Evolutionary conservation across 2,329 filamentous ascomycete species (phyloP).

Genomic region (Orbilia javanica): DNA sequence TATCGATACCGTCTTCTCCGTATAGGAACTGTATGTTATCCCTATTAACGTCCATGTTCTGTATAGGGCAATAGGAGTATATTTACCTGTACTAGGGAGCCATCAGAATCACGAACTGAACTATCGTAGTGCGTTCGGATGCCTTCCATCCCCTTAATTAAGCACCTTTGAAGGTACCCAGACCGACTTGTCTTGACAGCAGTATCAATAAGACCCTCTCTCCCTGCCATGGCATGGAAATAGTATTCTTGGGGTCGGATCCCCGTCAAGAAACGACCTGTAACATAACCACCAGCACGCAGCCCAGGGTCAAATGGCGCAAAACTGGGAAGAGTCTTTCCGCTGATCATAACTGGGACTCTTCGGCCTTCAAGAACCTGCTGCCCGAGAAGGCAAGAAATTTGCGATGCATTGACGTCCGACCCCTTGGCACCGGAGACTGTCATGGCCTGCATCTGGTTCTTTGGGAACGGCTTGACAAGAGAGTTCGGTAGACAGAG

Average conservation of each 20-base stretch:
- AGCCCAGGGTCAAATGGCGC: conserved; percentile 89
- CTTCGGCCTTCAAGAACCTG: conserved; percentile 94
- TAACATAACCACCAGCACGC: conserved; percentile 91
- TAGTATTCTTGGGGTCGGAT: conserved; percentile 98
- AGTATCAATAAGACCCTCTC: conserved; percentile 98
- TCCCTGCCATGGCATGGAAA: conserved; percentile 99
- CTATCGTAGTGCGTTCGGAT: conserved; percentile 92
- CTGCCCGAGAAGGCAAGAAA: conserved; percentile 96
- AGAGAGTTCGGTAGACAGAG: conserved; percentile 84
- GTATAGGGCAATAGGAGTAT: background rate
- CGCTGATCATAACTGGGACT: conserved; percentile 97
- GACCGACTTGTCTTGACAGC: conserved; percentile 98
- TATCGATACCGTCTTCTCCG: conserved; percentile 94
- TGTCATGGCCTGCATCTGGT: conserved; percentile 99
- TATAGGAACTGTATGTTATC: conserved; percentile 79
- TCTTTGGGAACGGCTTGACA: conserved; percentile 91
- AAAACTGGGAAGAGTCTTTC: conserved; percentile 95
- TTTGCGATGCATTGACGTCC: conserved; percentile 93
- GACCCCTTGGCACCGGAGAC: conserved; percentile 94
- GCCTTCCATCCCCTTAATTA: conserved; percentile 99
- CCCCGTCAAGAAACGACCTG: conserved; percentile 96
- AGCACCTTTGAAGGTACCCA: conserved; percentile 93
- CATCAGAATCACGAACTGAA: conserved; percentile 93
- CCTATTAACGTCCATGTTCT: background rate
- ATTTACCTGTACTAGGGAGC: conserved; percentile 77